Conservation (phyloP, 2,329 filamentous ascomycete species). For the Aspergillus viridinutans region DNA sequence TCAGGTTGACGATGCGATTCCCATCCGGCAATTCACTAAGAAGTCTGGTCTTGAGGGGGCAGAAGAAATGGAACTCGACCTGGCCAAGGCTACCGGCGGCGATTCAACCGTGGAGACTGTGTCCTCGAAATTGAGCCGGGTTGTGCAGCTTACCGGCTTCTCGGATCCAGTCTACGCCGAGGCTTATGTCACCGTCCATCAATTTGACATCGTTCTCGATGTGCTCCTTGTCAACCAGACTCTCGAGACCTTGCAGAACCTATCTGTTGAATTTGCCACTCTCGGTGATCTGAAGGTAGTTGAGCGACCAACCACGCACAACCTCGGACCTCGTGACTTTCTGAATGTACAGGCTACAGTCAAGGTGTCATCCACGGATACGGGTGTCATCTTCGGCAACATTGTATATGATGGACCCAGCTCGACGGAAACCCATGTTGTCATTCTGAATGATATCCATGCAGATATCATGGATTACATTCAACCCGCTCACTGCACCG, state of each 20-base stretch:
- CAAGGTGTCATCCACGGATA: conserved; percentile 97
- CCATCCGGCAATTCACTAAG: conserved; percentile 88
- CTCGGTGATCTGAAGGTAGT: conserved; percentile 97
- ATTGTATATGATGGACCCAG: conserved; percentile 94
- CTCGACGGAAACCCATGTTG: conserved; percentile 89
- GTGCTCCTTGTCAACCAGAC: conserved; percentile 97
- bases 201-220: conserved; percentile 97
- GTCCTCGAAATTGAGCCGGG: conserved; percentile 87
- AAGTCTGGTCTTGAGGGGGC: conserved; percentile 78
- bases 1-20: conserved; percentile 91
- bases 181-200: conserved; percentile 96
- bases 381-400: conserved; percentile 97
- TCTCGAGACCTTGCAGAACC: conserved; percentile 89
- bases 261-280: conserved; percentile 98
- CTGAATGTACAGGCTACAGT: conserved; percentile 98
- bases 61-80: conserved; percentile 82
- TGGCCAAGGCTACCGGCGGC: conserved; percentile 91
- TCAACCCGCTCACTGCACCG: conserved; percentile 90
- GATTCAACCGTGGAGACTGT: conserved; percentile 80
- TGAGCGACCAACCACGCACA: conserved; percentile 92
- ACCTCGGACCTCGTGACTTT: conserved; percentile 92
- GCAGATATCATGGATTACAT: conserved; percentile 99
- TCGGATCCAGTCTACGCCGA: conserved; percentile 98
- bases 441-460: conserved; percentile 96
- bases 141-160: conserved; percentile 96